Conservation (phyloP, 306 rosid genomes). For the Sesbania bispinosa region DNA sequence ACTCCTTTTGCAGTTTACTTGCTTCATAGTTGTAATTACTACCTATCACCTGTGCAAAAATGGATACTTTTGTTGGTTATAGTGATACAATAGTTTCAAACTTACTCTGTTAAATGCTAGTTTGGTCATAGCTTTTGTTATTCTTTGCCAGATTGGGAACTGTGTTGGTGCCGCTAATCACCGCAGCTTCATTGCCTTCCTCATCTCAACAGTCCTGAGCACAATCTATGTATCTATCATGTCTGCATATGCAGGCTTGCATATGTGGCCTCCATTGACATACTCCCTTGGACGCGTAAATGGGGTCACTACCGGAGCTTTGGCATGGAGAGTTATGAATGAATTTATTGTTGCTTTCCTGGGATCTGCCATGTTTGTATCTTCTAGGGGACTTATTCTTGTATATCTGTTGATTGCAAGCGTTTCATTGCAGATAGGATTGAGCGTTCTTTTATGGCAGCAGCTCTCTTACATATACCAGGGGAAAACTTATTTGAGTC, state of each 20-base stretch:
- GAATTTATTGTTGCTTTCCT: slow-evolving; percentile 46
- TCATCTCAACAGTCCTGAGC: slow-evolving; percentile 72
- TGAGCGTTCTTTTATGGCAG: slow-evolving; percentile 84
- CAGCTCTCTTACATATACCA: slow-evolving; percentile 75
- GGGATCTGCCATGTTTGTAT: slow-evolving; percentile 55
- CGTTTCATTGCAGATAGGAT: slow-evolving; percentile 69
- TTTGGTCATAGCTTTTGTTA: slow-evolving; percentile 18
- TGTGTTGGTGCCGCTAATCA: slow-evolving; percentile 95
- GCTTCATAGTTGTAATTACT: not conserved
- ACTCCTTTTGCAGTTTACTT: not conserved
- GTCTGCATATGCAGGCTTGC: slow-evolving; percentile 50
- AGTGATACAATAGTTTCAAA: not conserved
- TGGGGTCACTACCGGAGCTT: slow-evolving; percentile 6
- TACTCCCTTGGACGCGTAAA: slow-evolving; percentile 21
- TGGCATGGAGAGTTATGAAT: slow-evolving; percentile 31
- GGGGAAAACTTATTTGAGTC: slow-evolving; percentile 70
- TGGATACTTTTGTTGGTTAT: not conserved
- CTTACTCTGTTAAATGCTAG: slow-evolving; percentile 12
- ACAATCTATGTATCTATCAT: slow-evolving; percentile 61
- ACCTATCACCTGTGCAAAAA: not conserved
- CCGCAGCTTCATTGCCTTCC: slow-evolving; percentile 74
- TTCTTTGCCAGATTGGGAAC: slow-evolving; percentile 82
- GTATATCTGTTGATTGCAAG: slow-evolving; percentile 70
- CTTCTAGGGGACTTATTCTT: slow-evolving; percentile 74
- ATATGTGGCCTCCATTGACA: slow-evolving; percentile 56